Conservation (phyloP, 768 basidiomycete genomes). For the Amyloporia xantha region DNA sequence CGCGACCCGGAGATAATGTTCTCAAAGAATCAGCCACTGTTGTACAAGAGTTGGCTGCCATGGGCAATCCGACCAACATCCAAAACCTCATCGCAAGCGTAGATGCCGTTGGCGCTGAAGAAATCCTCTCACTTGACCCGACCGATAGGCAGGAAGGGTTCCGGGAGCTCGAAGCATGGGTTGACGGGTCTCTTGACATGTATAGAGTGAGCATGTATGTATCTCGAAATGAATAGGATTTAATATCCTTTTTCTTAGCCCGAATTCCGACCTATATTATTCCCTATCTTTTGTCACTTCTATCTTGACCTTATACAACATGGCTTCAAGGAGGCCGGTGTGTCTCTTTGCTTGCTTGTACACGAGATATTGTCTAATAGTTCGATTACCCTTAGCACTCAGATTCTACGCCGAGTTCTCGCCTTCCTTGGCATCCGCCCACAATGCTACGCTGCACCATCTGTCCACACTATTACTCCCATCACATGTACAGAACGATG, state of each 20-base stretch:
- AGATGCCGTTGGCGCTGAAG: slow-evolving; percentile 75
- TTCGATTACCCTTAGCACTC: slow-evolving; percentile 41
- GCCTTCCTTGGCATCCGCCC: slow-evolving; percentile 54
- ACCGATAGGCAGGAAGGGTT: slow-evolving; percentile 85
- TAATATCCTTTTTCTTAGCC: slow-evolving; percentile 43
- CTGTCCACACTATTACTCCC: slow-evolving; percentile 77
- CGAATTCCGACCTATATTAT: slow-evolving; percentile 88
- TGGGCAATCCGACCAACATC: slow-evolving; percentile 66
- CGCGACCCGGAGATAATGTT: slow-evolving; percentile 61
- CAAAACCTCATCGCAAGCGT: slow-evolving; percentile 74
- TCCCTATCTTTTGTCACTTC: slow-evolving; percentile 96
- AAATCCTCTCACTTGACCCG: slow-evolving; percentile 74
- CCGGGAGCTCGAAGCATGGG: slow-evolving; percentile 81
- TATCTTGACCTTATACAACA: slow-evolving; percentile 91
- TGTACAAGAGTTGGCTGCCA: slow-evolving; percentile 57
- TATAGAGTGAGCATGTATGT: slow-evolving; percentile 55
- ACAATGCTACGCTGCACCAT: slow-evolving; percentile 65
- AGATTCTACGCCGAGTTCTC: slow-evolving; percentile 72
- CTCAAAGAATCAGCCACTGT: slow-evolving; percentile 62
- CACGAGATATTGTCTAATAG: neutral
- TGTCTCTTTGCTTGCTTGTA: slow-evolving; percentile 21
- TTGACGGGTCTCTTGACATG: slow-evolving; percentile 87
- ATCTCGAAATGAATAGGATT: neutral
- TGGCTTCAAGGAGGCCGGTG: slow-evolving; percentile 87
- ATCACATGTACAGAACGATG: slow-evolving; percentile 77